Conservation (phyloP, 1,139 yeast species). For the Hansenula sp. region DNA sequence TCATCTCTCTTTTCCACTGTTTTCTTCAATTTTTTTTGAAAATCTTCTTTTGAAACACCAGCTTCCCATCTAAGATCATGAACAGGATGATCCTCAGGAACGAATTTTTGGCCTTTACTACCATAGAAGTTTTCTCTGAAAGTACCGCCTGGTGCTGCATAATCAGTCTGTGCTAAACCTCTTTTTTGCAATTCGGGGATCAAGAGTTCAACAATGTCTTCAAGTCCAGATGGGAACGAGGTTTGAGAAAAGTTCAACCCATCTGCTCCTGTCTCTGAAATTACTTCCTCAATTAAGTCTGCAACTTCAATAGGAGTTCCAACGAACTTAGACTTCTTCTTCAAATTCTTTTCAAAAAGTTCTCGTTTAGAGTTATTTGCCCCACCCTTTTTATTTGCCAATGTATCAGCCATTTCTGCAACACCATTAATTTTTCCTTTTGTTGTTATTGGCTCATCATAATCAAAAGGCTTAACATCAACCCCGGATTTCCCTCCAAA, state of each 20-base stretch:
- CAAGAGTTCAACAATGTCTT: slow-evolving; percentile 28
- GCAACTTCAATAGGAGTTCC: slow-evolving; percentile 30
- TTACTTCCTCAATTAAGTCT: slow-evolving; percentile 28
- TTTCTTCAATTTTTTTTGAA: slow-evolving; percentile 21
- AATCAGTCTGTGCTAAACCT: slow-evolving; percentile 23
- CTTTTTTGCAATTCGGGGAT: slow-evolving; percentile 29
- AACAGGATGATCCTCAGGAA: slow-evolving; percentile 29
- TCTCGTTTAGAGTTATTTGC: slow-evolving; percentile 1
- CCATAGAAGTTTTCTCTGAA: slow-evolving; percentile 3
- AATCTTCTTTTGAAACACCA: slow-evolving; percentile 30
- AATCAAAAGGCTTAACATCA: slow-evolving; percentile 2
- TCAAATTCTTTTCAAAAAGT: slow-evolving; percentile 1
- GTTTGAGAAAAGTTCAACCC: slow-evolving; percentile 32
- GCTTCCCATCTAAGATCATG: slow-evolving; percentile 33
- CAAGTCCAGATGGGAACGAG: slow-evolving; percentile 28
- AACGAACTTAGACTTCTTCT: slow-evolving; percentile 13
- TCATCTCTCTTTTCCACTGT: neutral
- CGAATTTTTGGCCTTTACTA: slow-evolving; percentile 5
- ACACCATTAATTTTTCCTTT: slow-evolving; percentile 3
- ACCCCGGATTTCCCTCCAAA: slow-evolving; percentile 4
- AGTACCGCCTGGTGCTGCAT: slow-evolving; percentile 24
- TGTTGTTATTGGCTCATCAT: slow-evolving; percentile 3
- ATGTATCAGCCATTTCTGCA: neutral
- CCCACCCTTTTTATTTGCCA: neutral
- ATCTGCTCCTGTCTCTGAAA: slow-evolving; percentile 30